A percentile compares a stretch with the other conserved stretches of the same genome.
These are phyloP conservation scores for Exobasidium cylindrosporum DNA, from an alignment of 1,284 basidiomycete genomes.

Conservation along the genomic window DNA sequence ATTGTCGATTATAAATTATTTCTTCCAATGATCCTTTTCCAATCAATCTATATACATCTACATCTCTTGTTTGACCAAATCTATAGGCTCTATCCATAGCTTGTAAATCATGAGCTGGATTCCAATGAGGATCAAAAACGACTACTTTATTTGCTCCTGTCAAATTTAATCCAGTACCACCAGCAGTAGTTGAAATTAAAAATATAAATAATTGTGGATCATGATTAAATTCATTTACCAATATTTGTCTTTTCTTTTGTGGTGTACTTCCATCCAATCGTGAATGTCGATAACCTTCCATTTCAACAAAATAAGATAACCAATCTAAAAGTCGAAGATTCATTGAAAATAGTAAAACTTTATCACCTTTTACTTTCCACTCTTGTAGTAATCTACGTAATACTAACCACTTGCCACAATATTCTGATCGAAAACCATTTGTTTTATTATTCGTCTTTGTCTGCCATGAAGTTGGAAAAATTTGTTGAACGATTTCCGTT, in stretches of 20 bases:
- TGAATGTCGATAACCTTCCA: slow-evolving; percentile 66
- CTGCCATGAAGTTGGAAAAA: slow-evolving; percentile 48
- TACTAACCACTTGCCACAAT: slow-evolving; percentile 84
- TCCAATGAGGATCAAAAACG: slow-evolving; percentile 74
- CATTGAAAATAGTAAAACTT: slow-evolving; percentile 69
- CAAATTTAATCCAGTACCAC: slow-evolving; percentile 77
- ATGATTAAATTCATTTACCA: slow-evolving; percentile 77
- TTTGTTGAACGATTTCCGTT: slow-evolving; percentile 36
- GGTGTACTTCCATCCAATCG: slow-evolving; percentile 68
- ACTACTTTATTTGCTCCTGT: slow-evolving; percentile 87
- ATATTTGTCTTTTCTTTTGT: slow-evolving; percentile 56
- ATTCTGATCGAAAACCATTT: slow-evolving; percentile 55
- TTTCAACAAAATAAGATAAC: slow-evolving; percentile 68
- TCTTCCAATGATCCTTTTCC: slow-evolving; percentile 46
- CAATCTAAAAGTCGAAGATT: slow-evolving; percentile 77
- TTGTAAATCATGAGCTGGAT: slow-evolving; percentile 83
- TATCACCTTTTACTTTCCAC: slow-evolving; percentile 59
- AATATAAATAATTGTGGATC: slow-evolving; percentile 72
- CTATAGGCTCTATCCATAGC: slow-evolving; percentile 76
- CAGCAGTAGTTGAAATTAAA: slow-evolving; percentile 75
- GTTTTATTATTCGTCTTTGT: slow-evolving; percentile 26
- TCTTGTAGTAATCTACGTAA: slow-evolving; percentile 64
- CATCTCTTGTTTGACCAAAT: slow-evolving; percentile 48
- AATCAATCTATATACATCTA: slow-evolving; percentile 39
- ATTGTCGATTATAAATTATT: slow-evolving; percentile 71